Evolutionary conservation across 1,284 basidiomycete species (phyloP).

Genomic region (Chiua sp.): DNA sequence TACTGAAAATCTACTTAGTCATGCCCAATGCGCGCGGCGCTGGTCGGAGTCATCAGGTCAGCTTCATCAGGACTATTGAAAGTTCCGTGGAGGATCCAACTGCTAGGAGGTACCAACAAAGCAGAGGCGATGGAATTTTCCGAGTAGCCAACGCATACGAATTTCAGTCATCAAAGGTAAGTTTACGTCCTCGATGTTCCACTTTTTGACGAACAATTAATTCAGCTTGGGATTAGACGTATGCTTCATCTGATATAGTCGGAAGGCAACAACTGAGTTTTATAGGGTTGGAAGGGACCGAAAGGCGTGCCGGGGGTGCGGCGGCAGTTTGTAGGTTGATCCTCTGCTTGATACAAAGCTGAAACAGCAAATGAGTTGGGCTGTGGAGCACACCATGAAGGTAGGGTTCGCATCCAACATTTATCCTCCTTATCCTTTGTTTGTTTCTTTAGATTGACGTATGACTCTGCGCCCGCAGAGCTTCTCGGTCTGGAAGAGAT

Average conservation of each 20-base stretch:
- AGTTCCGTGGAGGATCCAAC: conserved; percentile 73
- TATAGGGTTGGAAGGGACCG: conserved; percentile 86
- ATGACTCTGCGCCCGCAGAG: conserved; percentile 92
- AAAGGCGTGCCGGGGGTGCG: conserved; percentile 95
- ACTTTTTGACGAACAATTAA: background rate
- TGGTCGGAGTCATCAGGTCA: conserved; percentile 86
- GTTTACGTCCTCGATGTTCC: conserved; percentile 19
- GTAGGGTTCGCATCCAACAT: conserved; percentile 72
- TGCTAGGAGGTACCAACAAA: conserved; percentile 92
- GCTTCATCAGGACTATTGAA: conserved; percentile 88
- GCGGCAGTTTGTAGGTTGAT: conserved; percentile 89
- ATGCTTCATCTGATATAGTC: conserved; percentile 99
- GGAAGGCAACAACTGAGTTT: conserved; percentile 89
- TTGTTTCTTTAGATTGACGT: conserved; percentile 72
- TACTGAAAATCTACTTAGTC: conserved; percentile 53
- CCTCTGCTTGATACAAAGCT: conserved; percentile 70
- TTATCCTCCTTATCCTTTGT: background rate
- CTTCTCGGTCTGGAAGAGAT: conserved; percentile 96
- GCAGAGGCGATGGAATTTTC: conserved; percentile 96
- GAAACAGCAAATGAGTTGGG: conserved; percentile 91
- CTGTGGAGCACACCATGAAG: conserved; percentile 99
- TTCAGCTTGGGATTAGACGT: conserved; percentile 84
- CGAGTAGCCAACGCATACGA: conserved; percentile 85
- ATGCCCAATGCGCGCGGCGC: conserved; percentile 94
- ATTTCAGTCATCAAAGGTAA: conserved; percentile 76